These are phyloP conservation scores for Talaromyces nanjingensis DNA, from an alignment of 495 filamentous ascomycete species.

Conservation along the genomic window DNA sequence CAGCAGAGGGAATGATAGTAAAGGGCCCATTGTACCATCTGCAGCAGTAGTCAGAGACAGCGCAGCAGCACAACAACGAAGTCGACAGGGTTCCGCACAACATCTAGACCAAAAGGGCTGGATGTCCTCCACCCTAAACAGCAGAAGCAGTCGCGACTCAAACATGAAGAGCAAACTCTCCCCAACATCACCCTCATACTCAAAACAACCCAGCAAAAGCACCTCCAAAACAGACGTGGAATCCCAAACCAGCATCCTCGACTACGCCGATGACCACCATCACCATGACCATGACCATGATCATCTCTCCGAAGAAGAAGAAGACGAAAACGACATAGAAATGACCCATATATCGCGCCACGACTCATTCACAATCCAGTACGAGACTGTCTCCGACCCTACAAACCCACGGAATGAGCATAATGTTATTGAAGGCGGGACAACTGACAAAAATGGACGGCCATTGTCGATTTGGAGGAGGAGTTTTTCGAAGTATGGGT, in stretches of 20 bases:
- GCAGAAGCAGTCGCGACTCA: neutral
- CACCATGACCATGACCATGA: no score
- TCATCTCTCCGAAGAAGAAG: neutral
- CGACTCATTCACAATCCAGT: neutral
- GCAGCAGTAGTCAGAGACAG: neutral
- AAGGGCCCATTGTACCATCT: neutral
- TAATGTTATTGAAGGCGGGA: neutral
- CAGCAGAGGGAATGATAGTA: neutral
- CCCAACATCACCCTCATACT: neutral
- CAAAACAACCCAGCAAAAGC: neutral
- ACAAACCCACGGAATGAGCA: neutral
- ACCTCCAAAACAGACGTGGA: neutral
- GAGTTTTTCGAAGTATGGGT: conserved; percentile 5
- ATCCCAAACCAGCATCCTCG: neutral
- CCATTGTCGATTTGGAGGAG: neutral
- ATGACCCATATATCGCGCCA: neutral
- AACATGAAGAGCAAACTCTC: neutral
- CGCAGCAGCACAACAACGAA: neutral
- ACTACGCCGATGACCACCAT: neutral
- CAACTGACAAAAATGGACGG: neutral
- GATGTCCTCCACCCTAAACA: neutral
- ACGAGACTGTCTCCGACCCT: neutral
- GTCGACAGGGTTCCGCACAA: neutral
- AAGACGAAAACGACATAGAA: neutral
- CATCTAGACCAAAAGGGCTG: neutral